Conservation (phyloP, 2,329 filamentous ascomycete genomes). For the Periconia macrospinosa region DNA sequence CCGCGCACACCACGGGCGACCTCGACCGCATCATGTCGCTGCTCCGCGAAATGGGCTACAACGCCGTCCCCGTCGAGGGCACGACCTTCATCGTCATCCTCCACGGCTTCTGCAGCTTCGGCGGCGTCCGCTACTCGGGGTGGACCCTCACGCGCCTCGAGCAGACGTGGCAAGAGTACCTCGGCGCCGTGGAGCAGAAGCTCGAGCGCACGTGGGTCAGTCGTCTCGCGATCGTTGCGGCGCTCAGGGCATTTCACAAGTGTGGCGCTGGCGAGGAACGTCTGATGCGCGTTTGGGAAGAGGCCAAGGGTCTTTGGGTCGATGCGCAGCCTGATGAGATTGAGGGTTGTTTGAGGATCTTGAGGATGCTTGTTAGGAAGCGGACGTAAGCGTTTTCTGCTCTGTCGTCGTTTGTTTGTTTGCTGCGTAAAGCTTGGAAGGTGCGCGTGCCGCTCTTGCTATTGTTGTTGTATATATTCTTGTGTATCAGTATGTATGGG, state of each 20-base stretch:
- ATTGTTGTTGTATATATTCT: neutral
- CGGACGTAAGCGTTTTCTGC: constrained; percentile 15
- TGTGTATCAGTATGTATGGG: neutral
- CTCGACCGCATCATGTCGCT: constrained; percentile 70
- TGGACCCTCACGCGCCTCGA: constrained; percentile 76
- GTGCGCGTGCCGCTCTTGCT: too few relatives aligned
- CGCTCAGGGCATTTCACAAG: constrained; percentile 61
- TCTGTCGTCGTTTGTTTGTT: neutral
- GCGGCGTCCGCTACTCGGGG: constrained; percentile 63
- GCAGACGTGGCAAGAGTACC: constrained; percentile 30
- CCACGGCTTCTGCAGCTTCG: constrained; percentile 77
- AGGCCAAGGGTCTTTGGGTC: constrained; percentile 44
- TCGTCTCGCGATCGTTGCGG: constrained; percentile 26
- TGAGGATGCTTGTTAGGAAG: constrained; percentile 27
- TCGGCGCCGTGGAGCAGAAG: constrained; percentile 19
- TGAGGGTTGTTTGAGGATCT: constrained; percentile 26
- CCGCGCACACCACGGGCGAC: constrained; percentile 69
- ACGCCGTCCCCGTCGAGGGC: constrained; percentile 68
- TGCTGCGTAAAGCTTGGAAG: too few relatives aligned
- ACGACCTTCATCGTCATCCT: constrained; percentile 80
- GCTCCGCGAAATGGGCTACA: constrained; percentile 77
- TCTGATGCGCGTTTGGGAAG: constrained; percentile 59
- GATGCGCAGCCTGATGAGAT: constrained; percentile 29
- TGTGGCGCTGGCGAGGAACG: constrained; percentile 60
- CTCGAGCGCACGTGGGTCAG: constrained; percentile 33